Evolutionary conservation across 192 early-diverging fungal species (phyloP).

Genomic region (Pecoramyces ruminantium): DNA sequence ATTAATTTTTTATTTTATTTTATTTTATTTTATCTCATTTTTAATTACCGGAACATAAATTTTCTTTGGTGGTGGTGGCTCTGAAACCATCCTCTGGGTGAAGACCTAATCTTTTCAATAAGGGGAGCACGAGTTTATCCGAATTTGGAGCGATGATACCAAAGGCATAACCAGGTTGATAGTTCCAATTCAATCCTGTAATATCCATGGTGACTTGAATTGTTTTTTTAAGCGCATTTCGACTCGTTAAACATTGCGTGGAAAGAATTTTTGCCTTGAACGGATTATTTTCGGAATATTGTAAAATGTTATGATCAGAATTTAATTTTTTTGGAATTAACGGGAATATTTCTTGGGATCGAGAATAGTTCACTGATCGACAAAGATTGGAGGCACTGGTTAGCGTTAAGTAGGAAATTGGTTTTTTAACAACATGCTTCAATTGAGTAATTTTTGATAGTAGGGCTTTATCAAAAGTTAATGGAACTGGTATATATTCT

Average conservation of each 20-base stretch:
- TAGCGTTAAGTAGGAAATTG: background rate
- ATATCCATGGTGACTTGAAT: background rate
- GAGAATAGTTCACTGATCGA: background rate
- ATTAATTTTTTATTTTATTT: background rate
- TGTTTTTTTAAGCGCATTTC: background rate
- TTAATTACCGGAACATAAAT: background rate
- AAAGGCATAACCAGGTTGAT: constrained; percentile 66
- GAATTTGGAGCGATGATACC: constrained; percentile 78
- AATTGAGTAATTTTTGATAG: background rate
- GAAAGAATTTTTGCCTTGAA: background rate
- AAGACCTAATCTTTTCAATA: constrained; percentile 41
- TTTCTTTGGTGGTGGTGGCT: constrained; percentile 1
- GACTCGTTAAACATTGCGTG: background rate
- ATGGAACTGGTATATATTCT: background rate
- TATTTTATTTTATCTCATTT: background rate
- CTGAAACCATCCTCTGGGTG: constrained; percentile 9
- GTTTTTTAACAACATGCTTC: background rate
- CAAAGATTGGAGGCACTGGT: background rate
- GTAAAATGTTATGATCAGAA: background rate
- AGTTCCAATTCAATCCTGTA: constrained; percentile 10
- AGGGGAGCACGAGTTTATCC: constrained; percentile 40
- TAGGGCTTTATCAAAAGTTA: background rate
- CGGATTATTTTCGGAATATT: background rate
- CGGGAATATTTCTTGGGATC: background rate
- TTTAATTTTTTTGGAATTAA: background rate